Percentiles rank a stretch among this genome's conserved stretches.
These are phyloP conservation scores for Alternaria incomplexa DNA, from an alignment of 2,329 filamentous ascomycete genomes.

Conservation along the genomic window DNA sequence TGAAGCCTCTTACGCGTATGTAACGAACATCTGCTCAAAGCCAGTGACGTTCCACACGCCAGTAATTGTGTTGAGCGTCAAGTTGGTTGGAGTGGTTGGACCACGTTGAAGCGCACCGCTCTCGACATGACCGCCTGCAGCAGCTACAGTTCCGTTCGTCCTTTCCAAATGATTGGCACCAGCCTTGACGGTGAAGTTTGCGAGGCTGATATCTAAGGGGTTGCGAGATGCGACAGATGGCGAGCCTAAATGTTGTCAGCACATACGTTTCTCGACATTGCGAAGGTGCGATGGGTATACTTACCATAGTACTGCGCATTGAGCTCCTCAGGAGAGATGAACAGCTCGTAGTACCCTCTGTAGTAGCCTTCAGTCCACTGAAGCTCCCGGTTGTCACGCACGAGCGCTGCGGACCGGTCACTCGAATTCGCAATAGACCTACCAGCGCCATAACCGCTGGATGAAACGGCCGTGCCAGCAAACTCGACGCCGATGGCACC, in stretches of 20 bases:
- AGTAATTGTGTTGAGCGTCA: conserved; percentile 39
- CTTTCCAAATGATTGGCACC: conserved; percentile 64
- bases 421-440: conserved; percentile 48
- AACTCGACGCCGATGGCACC: conserved; percentile 55
- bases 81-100: conserved; percentile 36
- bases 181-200: conserved; percentile 70
- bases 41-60: conserved; percentile 37
- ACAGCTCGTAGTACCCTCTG: conserved; percentile 72
- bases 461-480: conserved; percentile 70
- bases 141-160: conserved; percentile 44
- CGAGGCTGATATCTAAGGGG: conserved; percentile 67
- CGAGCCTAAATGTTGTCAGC: no score
- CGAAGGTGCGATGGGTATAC: no score
- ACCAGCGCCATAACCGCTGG: conserved; percentile 52
- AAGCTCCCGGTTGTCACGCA: conserved; percentile 63
- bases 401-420: conserved; percentile 52
- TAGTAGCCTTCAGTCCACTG: conserved; percentile 77
- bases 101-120: conserved; percentile 58
- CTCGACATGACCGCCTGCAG: conserved; percentile 54
- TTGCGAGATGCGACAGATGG: conserved; percentile 66
- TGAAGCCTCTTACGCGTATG: conserved; percentile 31
- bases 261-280: no score
- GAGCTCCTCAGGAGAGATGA: conserved; percentile 60
- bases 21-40: conserved; percentile 36
- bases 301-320: conserved; percentile 68